Evolutionary conservation across 441 rosid species (phyloP), one percentile per base, ranked within the genome.

Genomic region (Mallotus repandus): DNA sequence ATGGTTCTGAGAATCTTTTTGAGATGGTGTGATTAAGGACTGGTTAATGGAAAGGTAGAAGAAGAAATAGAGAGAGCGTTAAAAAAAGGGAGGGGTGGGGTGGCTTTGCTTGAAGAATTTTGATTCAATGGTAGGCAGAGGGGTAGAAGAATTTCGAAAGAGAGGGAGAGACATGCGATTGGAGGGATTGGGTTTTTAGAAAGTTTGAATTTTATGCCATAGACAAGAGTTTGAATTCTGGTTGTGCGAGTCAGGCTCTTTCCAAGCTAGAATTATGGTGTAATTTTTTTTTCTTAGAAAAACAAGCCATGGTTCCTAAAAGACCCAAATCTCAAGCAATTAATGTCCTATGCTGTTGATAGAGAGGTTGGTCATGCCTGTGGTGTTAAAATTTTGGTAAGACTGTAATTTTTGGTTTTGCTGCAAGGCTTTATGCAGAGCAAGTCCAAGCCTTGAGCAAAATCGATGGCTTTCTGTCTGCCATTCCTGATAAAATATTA

Each of bases 401-500:
- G 29, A 76, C 67, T 3, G 84, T 77, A 21, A 53, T 83, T 48
- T 78, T 79, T 11, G 99, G 98, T 53, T 94, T 94, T 62, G 86
- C 97, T 0, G 98, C 87, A 9, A 84, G 80, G 81, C 92, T 94
- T 63, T 86, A 91, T 7, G 25, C 66, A 38, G 72, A 79, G 55
- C 92, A 92, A 73, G 84, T 92, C 0, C 81, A 77, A 69, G 72
- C 80, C 9, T 74, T 95, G 68, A 86, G 79, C 74, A 82, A 70
- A 76, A 56, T 83, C 0, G 48, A 82, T 13, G 99, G 99, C 25
- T 87, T 92, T 70, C 68, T 86, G 54, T 80, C 90, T 19, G 92
- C 91, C 11, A 82, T 80, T 65, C 88, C 86, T 41, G 93, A 92
- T 66, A 93, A 89, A 80, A 66, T 89, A 66, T 77, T 89, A 8